Conservation (phyloP, 2,329 filamentous ascomycete species). For the Macroventuria anomochaeta region DNA sequence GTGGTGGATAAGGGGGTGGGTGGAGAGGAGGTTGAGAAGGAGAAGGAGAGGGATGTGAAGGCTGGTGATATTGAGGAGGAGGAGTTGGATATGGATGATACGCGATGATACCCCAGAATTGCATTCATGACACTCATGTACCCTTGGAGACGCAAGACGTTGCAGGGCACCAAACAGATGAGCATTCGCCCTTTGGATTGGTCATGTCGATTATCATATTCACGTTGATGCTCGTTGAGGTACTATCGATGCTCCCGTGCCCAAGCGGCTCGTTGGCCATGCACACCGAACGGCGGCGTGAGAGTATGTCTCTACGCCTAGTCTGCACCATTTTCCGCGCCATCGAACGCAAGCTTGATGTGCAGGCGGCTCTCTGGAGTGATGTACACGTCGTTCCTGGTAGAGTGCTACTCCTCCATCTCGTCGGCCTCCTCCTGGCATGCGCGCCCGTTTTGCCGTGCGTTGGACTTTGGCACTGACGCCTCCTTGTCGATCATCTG, state of each 20-base stretch:
- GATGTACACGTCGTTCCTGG: background rate
- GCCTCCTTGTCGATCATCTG: slow-evolving; percentile 99
- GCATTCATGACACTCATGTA: background rate
- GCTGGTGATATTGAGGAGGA: no score
- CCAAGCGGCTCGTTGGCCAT: background rate
- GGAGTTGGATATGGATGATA: background rate
- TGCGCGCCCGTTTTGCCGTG: slow-evolving; percentile 36
- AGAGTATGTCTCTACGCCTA: background rate
- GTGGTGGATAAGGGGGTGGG: background rate
- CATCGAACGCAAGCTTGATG: slow-evolving; percentile 4
- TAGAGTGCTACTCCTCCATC: slow-evolving; percentile 40
- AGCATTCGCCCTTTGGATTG: no score
- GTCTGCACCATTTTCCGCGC: background rate
- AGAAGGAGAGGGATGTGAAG: background rate
- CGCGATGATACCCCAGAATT: slow-evolving; percentile 2
- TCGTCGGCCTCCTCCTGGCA: slow-evolving; percentile 43
- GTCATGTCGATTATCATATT: slow-evolving; percentile 18
- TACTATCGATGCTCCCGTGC: background rate
- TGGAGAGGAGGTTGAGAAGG: background rate
- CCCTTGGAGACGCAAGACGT: background rate
- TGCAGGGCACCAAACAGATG: background rate
- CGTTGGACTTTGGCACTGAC: slow-evolving; percentile 70
- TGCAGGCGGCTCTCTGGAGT: slow-evolving; percentile 6
- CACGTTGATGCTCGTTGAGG: slow-evolving; percentile 14
- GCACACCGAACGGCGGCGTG: background rate